Evolutionary conservation across 2,329 filamentous ascomycete species (phyloP), one percentile per base, ranked within the genome.

Genomic region (Verticillium albo-atrum): DNA sequence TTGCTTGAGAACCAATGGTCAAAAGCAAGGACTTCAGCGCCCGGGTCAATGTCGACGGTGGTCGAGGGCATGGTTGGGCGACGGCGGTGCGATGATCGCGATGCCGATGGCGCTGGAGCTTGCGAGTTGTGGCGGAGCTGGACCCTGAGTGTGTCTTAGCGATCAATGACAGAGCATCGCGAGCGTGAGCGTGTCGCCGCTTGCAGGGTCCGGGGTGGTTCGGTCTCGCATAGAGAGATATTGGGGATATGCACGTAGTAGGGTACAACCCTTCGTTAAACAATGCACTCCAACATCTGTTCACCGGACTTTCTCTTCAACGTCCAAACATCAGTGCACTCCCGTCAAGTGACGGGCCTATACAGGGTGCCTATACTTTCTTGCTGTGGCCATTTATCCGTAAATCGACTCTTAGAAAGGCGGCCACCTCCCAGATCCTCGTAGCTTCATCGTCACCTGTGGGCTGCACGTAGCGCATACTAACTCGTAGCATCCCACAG

Each of bases 201-300:
- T 23, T 25, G 42, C 42, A 47, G 42, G 42, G 42, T 47, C 20
- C 42, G 14, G 42, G 42, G 42, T n/a, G 20, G 6, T 47, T 47
- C n/a, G n/a, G 1, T 6, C 42, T 23, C 42, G n/a, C 20, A 10
- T 47, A 47, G 42, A 12, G 2, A n/a, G 7, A 37, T 47, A 12
- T 25, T 10, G 10, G 30, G 9, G 1, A 4, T 23, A 47, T 47
- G 42, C 20, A 23, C 25, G 9, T 47, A 12, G 6, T 3, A 1
- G 17, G 2, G 3, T n/a, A 10, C 2, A 2, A 3, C 4, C 6
- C n/a, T n/a, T 23, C 6, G 3, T 23, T 1, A 23, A 23, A 1
- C 9, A 7, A 12, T 23, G n/a, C 15, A 42, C 15, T 47, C 42
- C 42, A 47, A 47, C 7, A 23, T 12, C 42, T 20, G 17, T 23